phyloP scores from a whole-genome alignment of 257 asterid genomes.

The Solanum virginianum region DNA sequence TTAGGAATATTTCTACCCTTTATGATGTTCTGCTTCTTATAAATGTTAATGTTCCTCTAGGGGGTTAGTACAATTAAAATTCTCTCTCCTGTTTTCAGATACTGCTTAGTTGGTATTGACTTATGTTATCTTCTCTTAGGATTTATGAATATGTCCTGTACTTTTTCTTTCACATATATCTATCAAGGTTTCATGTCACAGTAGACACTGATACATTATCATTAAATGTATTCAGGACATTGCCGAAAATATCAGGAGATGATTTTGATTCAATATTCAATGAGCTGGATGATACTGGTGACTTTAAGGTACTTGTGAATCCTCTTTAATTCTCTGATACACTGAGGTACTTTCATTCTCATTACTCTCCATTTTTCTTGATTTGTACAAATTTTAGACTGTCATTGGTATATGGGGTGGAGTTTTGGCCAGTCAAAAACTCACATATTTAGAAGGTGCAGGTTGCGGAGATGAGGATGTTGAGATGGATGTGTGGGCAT shows the following conservation, averaged over 20 bases:
- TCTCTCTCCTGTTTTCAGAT: not conserved
- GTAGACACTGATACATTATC: not conserved
- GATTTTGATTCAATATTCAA: conserved; percentile 81
- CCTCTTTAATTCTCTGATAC: not conserved
- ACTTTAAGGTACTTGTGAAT: conserved; percentile 54
- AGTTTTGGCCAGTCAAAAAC: too few relatives aligned
- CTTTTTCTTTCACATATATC: not conserved
- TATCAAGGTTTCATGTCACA: not conserved
- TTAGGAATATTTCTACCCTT: not conserved
- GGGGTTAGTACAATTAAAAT: not conserved
- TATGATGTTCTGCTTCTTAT: not conserved
- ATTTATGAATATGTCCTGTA: not conserved
- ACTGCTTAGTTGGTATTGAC: not conserved
- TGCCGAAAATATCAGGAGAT: conserved; percentile 85
- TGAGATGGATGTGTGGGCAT: too few relatives aligned
- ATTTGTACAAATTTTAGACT: not conserved
- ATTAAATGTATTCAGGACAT: conserved; percentile 37
- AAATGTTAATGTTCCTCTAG: not conserved
- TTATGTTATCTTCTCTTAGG: not conserved
- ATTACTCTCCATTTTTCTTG: not conserved
- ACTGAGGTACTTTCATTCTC: not conserved
- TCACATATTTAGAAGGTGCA: too few relatives aligned
- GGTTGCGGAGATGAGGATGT: too few relatives aligned
- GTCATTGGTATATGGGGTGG: too few relatives aligned
- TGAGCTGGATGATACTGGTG: conserved; percentile 89